Conservation (phyloP, 2,329 filamentous ascomycete species). For the Beauveria varroae region DNA sequence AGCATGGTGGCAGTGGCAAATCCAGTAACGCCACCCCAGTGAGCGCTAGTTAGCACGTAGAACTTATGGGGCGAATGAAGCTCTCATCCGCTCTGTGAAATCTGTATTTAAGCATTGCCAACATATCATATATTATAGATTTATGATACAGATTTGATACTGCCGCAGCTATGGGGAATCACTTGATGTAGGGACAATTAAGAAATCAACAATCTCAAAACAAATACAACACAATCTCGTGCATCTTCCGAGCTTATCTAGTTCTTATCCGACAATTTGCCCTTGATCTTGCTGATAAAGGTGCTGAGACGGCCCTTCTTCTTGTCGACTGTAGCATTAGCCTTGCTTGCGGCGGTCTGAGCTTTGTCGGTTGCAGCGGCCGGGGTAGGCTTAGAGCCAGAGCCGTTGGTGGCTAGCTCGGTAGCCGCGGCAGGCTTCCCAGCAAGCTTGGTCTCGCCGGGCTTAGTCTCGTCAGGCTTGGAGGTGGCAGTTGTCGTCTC, state of each 20-base stretch:
- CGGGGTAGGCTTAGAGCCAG: slow-evolving; percentile 17
- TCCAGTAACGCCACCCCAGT: neutral
- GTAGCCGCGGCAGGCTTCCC: slow-evolving; percentile 14
- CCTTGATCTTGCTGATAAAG: slow-evolving; percentile 52
- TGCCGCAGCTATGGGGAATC: slow-evolving; percentile 24
- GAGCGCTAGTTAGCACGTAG: neutral
- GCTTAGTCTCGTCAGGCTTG: neutral
- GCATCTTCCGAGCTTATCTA: slow-evolving; percentile 10
- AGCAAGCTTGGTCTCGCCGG: slow-evolving; percentile 5
- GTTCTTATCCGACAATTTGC: slow-evolving; percentile 32
- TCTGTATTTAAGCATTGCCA: slow-evolving; percentile 4
- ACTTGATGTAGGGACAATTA: slow-evolving; percentile 28
- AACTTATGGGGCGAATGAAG: neutral
- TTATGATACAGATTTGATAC: slow-evolving; percentile 22
- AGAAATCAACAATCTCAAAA: slow-evolving; percentile 27
- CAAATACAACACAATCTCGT: neutral
- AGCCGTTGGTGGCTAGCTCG: slow-evolving; percentile 15
- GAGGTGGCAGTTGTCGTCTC: neutral
- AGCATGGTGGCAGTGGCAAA: neutral
- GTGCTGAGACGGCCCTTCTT: slow-evolving; percentile 58
- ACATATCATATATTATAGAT: slow-evolving; percentile 28
- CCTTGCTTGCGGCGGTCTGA: neutral
- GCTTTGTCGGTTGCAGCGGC: slow-evolving; percentile 2
- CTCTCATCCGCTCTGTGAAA: neutral
- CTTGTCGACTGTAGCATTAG: neutral